phyloP scores from a whole-genome alignment of 441 rosid species.

The Brassica balearica region DNA sequence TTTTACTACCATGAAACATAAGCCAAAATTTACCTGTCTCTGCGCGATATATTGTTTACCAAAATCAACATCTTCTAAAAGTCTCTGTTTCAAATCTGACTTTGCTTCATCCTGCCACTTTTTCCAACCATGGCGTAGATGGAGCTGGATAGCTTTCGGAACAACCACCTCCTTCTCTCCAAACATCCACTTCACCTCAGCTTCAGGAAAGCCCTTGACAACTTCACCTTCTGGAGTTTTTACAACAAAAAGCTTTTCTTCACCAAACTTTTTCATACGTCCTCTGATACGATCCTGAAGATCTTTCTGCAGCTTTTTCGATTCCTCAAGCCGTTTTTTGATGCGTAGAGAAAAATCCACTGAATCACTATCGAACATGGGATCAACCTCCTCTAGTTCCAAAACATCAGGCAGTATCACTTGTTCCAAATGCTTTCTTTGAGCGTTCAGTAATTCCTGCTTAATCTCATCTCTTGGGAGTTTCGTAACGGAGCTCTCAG shows the following conservation, averaged over 20 bases:
- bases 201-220: slow-evolving; percentile 91
- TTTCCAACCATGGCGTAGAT: slow-evolving; percentile 93
- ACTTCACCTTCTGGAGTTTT: slow-evolving; percentile 74
- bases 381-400: slow-evolving; percentile 74
- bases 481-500: slow-evolving; percentile 53
- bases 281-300: slow-evolving; percentile 69
- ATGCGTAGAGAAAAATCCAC: slow-evolving; percentile 69
- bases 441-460: slow-evolving; percentile 75
- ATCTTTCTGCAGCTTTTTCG: slow-evolving; percentile 76
- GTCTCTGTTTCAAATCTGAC: slow-evolving; percentile 71
- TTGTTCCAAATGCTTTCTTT: slow-evolving; percentile 78
- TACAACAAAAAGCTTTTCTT: slow-evolving; percentile 71
- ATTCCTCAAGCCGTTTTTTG: slow-evolving; percentile 69
- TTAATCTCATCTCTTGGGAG: slow-evolving; percentile 72
- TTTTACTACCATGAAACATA: slow-evolving; percentile 26
- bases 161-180: slow-evolving; percentile 86
- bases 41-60: slow-evolving; percentile 75
- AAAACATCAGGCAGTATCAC: slow-evolving; percentile 73
- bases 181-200: slow-evolving; percentile 93
- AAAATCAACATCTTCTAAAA: slow-evolving; percentile 83
- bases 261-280: slow-evolving; percentile 75
- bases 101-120: slow-evolving; percentile 94
- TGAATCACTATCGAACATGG: slow-evolving; percentile 66
- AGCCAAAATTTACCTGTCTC: slow-evolving; percentile 64
- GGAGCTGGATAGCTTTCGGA: slow-evolving; percentile 79